A percentile compares a stretch with the other conserved stretches of the same genome.
These are phyloP conservation scores for Scedosporium apiospermum DNA, from an alignment of 2,329 filamentous ascomycete species.

Conservation along the genomic window DNA sequence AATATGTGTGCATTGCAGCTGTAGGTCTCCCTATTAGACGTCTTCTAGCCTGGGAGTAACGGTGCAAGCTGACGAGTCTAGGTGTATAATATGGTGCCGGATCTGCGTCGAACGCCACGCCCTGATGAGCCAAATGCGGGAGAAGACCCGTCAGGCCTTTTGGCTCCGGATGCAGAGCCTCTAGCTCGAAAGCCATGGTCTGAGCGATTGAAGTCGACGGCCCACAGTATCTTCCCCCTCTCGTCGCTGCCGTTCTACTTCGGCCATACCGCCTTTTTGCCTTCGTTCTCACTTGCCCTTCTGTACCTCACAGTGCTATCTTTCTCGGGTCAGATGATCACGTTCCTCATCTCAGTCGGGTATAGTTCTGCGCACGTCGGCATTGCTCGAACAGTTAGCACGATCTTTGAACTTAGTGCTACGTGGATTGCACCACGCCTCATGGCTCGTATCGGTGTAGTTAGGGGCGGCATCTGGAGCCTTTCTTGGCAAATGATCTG, in stretches of 20 bases:
- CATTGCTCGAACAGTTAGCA: constrained; percentile 40
- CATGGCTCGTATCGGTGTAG: constrained; percentile 43
- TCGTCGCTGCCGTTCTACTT: constrained; percentile 32
- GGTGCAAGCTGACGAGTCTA: constrained; percentile 4
- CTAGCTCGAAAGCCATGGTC: neutral
- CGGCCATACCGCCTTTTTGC: constrained; percentile 44
- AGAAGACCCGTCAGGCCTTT: neutral
- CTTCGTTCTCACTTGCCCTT: constrained; percentile 49
- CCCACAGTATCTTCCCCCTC: neutral
- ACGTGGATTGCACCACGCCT: constrained; percentile 51
- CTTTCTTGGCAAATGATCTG: constrained; percentile 57
- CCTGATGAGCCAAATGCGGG: neutral
- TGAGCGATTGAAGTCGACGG: neutral
- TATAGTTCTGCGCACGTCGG: constrained; percentile 43
- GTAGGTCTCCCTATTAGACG: constrained; percentile 10
- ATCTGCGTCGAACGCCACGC: constrained; percentile 8
- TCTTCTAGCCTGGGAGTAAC: neutral
- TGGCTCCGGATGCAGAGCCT: neutral
- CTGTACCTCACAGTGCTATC: constrained; percentile 54
- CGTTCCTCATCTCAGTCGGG: constrained; percentile 47
- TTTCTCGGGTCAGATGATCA: constrained; percentile 54
- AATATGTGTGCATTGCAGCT: constrained; percentile 40
- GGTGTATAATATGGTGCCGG: constrained; percentile 16
- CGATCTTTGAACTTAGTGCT: constrained; percentile 47
- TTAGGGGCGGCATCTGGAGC: constrained; percentile 64